Evolutionary conservation across 176 grass and related monocot genomes (phyloP).

Genomic region (Dactylis glomerata): DNA sequence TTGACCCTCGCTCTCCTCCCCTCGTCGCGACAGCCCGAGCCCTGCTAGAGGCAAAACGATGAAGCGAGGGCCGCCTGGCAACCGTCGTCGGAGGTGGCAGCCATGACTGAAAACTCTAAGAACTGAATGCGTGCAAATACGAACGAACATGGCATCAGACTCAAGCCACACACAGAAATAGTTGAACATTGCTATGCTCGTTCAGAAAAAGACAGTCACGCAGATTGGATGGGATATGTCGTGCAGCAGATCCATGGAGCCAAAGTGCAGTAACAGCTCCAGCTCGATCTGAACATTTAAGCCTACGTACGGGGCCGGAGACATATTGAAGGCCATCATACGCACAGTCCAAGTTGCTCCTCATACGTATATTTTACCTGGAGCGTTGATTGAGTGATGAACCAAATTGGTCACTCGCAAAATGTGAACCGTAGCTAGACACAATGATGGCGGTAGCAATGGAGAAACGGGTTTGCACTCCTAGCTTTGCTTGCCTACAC

Average conservation of each 20-base stretch:
- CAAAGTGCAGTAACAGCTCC: no score
- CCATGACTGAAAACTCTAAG: neutral
- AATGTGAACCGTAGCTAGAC: neutral
- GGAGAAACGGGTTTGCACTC: neutral
- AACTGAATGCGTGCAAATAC: neutral
- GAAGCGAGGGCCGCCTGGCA: neutral
- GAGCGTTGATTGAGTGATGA: neutral
- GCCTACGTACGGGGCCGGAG: neutral
- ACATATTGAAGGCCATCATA: neutral
- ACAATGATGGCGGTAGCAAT: conserved; percentile 12
- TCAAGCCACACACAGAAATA: neutral
- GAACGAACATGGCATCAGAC: neutral
- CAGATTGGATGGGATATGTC: neutral
- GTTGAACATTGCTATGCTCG: no score
- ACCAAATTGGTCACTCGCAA: neutral
- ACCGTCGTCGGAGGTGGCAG: neutral
- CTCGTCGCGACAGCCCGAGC: neutral
- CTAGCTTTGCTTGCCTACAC: neutral
- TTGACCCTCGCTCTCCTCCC: neutral
- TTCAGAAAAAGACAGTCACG: neutral
- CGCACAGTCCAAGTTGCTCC: neutral
- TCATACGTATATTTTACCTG: neutral
- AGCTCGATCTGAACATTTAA: neutral
- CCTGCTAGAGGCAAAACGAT: neutral
- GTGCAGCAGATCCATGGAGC: neutral